These are phyloP conservation scores for Gremmenia infestans DNA, from an alignment of 2,329 filamentous ascomycete species.

Conservation along the genomic window DNA sequence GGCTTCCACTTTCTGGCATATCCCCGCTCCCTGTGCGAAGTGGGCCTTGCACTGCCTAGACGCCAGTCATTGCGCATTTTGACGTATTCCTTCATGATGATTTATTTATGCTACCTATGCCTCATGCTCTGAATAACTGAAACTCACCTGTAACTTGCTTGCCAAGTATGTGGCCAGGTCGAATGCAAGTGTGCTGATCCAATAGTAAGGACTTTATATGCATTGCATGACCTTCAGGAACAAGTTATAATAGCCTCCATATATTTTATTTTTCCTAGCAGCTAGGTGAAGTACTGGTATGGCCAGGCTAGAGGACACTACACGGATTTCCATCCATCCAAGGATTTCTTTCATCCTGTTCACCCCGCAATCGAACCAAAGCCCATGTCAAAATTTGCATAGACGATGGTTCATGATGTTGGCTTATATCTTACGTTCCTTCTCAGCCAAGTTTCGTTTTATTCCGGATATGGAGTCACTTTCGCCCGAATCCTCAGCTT, in stretches of 20 bases:
- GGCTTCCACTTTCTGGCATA: neutral
- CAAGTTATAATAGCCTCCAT: neutral
- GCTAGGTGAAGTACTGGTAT: no score
- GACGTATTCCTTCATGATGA: neutral
- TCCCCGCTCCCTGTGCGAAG: neutral
- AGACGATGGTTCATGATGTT: no score
- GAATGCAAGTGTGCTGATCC: neutral
- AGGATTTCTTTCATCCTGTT: no score
- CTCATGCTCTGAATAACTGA: neutral
- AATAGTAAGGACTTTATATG: neutral
- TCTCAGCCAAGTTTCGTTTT: no score
- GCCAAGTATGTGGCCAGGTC: neutral
- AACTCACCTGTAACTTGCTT: neutral
- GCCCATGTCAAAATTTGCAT: no score
- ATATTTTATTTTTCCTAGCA: no score
- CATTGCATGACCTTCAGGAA: neutral
- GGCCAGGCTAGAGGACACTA: no score
- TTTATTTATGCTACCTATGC: neutral
- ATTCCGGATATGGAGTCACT: no score
- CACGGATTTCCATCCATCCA: no score
- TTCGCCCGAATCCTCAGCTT: no score
- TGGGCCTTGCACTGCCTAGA: neutral
- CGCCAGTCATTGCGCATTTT: neutral
- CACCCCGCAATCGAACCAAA: no score
- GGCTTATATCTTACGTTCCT: no score